Conservation (phyloP, 1,139 yeast genomes). For the Magnusiomyces sp. region DNA sequence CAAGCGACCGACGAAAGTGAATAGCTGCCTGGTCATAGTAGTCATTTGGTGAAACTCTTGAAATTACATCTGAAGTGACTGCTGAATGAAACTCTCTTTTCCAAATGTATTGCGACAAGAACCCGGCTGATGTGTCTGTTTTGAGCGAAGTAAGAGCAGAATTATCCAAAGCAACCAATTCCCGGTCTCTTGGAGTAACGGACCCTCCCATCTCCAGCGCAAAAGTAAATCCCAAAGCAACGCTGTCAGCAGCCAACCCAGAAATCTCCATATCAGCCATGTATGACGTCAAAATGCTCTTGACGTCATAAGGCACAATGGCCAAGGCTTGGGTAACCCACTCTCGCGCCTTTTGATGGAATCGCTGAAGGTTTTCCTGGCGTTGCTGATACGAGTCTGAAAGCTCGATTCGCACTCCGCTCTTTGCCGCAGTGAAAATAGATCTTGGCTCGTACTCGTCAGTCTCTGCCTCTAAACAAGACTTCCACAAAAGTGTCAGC, state of each 20-base stretch:
- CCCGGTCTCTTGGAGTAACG: slow-evolving; percentile 50
- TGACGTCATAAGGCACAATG: slow-evolving; percentile 62
- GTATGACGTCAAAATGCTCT: slow-evolving; percentile 69
- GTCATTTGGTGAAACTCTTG: slow-evolving; percentile 8
- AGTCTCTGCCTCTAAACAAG: slow-evolving; percentile 79
- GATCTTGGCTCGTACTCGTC: slow-evolving; percentile 80
- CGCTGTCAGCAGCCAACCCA: slow-evolving; percentile 21
- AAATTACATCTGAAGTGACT: slow-evolving; percentile 8
- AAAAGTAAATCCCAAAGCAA: slow-evolving; percentile 77
- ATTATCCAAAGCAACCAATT: slow-evolving; percentile 19
- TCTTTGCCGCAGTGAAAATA: slow-evolving; percentile 47
- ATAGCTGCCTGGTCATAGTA: slow-evolving; percentile 13
- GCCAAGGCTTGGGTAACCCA: slow-evolving; percentile 57
- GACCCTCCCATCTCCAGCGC: slow-evolving; percentile 84
- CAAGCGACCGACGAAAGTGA: slow-evolving; percentile 6
- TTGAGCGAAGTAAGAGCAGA: slow-evolving; percentile 19
- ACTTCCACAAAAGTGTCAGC: slow-evolving; percentile 65
- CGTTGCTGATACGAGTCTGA: slow-evolving; percentile 82
- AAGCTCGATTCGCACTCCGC: slow-evolving; percentile 52
- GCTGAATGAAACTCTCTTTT: slow-evolving; percentile 29
- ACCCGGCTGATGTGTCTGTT: slow-evolving; percentile 59
- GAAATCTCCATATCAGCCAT: slow-evolving; percentile 39
- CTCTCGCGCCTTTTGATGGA: slow-evolving; percentile 49
- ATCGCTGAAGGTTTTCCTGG: slow-evolving; percentile 50
- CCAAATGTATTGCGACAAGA: slow-evolving; percentile 75